Conservation (phyloP, 805 yeast genomes). For the Nakazawaea holstii region DNA sequence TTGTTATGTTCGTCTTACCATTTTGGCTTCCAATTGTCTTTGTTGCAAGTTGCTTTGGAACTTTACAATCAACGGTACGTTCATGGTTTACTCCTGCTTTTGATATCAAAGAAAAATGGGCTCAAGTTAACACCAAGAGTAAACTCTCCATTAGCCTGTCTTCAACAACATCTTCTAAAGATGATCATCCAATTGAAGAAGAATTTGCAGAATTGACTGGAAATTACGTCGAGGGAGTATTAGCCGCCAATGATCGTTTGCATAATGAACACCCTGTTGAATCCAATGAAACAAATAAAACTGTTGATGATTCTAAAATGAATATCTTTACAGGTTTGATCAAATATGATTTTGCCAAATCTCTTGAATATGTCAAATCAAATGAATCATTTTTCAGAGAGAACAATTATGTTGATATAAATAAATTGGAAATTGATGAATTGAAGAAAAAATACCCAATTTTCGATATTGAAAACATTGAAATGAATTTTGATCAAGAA, state of each 20-base stretch:
- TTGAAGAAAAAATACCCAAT: background rate
- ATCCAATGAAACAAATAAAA: background rate
- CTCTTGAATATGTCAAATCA: background rate
- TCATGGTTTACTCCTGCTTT: background rate
- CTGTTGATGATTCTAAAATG: background rate
- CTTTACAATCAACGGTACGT: slow-evolving; percentile 5
- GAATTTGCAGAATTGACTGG: slow-evolving; percentile 15
- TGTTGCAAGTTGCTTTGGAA: slow-evolving; percentile 19
- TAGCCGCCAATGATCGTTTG: slow-evolving; percentile 6
- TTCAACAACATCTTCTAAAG: slow-evolving; percentile 16
- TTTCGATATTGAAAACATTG: background rate
- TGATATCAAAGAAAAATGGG: slow-evolving; percentile 14
- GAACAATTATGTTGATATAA: background rate
- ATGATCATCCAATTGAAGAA: slow-evolving; percentile 4
- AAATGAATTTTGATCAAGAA: slow-evolving; percentile 25
- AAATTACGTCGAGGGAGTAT: slow-evolving; percentile 11
- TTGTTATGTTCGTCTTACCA: slow-evolving; percentile 29
- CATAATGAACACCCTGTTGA: background rate
- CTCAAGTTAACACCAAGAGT: slow-evolving; percentile 11
- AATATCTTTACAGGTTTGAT: background rate
- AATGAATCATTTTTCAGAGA: slow-evolving; percentile 2
- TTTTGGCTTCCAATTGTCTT: slow-evolving; percentile 46
- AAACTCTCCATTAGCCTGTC: slow-evolving; percentile 19
- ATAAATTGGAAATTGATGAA: background rate
- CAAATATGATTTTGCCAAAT: slow-evolving; percentile 1